Evolutionary conservation across 2,329 filamentous ascomycete species (phyloP).

Genomic region (Sclerotinia minor): DNA sequence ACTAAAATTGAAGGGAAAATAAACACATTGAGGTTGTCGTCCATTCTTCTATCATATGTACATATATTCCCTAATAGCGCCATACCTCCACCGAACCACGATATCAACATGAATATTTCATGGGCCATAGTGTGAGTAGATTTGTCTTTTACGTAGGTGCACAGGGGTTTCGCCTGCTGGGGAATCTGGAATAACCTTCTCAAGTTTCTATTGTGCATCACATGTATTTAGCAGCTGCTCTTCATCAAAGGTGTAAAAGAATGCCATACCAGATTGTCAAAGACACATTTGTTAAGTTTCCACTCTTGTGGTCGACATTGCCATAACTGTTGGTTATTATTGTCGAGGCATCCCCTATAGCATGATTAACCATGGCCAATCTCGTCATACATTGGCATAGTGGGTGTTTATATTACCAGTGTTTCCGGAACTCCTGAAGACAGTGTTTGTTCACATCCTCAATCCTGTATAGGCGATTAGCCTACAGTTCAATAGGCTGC

Average conservation of each 20-base stretch:
- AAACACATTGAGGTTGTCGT: no score
- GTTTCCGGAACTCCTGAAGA: constrained; percentile 82
- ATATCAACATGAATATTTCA: constrained; percentile 4
- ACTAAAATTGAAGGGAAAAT: no score
- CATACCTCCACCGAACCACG: neutral
- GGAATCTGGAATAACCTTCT: constrained; percentile 76
- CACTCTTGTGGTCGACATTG: constrained; percentile 88
- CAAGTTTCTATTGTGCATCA: constrained; percentile 61
- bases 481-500: neutral
- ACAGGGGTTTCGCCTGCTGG: constrained; percentile 70
- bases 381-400: neutral
- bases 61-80: constrained; percentile 12
- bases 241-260: neutral
- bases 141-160: constrained; percentile 67
- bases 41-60: constrained; percentile 18
- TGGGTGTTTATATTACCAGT: constrained; percentile 55
- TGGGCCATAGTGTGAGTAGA: constrained; percentile 42
- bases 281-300: constrained; percentile 92
- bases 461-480: constrained; percentile 57
- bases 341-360: constrained; percentile 77
- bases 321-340: constrained; percentile 97
- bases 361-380: neutral
- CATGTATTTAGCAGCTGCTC: neutral
- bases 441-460: constrained; percentile 96
- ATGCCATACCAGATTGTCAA: constrained; percentile 81